Conservation (phyloP, 176 grass and related monocot species). For the Poa annua region DNA sequence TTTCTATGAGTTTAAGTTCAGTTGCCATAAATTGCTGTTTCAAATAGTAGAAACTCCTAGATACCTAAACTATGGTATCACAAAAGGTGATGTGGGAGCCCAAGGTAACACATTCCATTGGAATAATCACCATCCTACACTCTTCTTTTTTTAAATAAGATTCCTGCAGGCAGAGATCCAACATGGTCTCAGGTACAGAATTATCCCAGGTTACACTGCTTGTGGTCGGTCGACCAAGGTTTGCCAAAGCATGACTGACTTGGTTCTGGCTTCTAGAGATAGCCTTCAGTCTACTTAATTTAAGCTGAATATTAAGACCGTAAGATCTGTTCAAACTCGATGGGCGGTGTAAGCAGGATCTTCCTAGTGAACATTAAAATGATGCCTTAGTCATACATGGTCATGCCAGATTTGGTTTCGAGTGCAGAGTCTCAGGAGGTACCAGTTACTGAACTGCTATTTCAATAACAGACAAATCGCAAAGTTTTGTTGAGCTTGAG, state of each 20-base stretch:
- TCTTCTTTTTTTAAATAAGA: too few species aligned
- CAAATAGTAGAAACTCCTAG: slow-evolving; percentile 19
- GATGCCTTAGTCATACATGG: not conserved
- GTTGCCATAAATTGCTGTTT: slow-evolving; percentile 5
- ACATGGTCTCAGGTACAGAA: too few species aligned
- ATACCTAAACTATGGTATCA: not conserved
- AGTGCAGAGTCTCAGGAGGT: not conserved
- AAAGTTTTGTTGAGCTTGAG: slow-evolving; percentile 25
- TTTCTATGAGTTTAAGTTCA: slow-evolving; percentile 36
- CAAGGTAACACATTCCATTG: not conserved
- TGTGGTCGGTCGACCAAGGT: too few species aligned
- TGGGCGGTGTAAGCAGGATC: not conserved
- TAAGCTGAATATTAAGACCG: not conserved
- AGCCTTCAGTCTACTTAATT: slow-evolving; percentile 6
- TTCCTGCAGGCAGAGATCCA: too few species aligned
- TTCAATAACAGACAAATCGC: not conserved
- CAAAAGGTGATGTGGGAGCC: not conserved
- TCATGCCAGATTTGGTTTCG: not conserved
- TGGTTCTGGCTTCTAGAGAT: too few species aligned
- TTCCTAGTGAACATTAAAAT: slow-evolving; percentile 30
- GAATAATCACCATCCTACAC: not conserved
- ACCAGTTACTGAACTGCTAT: slow-evolving; percentile 20
- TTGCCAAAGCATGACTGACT: too few species aligned
- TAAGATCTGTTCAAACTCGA: slow-evolving; percentile 16
- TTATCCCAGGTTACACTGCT: too few species aligned